phyloP scores from a whole-genome alignment of 108 stramenopile species.

The Skeletonema menzelii region DNA sequence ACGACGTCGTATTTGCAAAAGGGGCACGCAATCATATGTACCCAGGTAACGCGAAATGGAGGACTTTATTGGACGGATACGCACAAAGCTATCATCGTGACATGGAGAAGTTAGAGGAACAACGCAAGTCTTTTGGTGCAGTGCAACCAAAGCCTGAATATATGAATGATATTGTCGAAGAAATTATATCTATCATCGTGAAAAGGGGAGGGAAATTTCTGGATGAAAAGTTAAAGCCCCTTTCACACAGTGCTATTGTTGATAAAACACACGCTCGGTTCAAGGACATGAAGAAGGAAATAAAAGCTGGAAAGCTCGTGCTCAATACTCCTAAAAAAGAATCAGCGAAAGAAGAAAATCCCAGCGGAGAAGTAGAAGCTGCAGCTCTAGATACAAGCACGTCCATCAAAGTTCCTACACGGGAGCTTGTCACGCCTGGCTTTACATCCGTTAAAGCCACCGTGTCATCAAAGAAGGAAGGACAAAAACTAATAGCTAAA shows the following conservation, averaged over 20 bases:
- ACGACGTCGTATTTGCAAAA: neutral
- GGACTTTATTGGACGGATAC: neutral
- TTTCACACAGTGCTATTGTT: neutral
- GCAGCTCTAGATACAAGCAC: neutral
- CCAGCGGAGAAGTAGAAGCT: neutral
- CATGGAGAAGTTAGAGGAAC: neutral
- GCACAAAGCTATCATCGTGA: neutral
- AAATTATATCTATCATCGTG: neutral
- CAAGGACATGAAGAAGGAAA: constrained; percentile 2
- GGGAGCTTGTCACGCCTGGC: neutral
- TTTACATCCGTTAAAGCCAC: neutral
- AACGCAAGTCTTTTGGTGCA: neutral
- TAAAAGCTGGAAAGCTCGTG: neutral
- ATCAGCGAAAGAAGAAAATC: neutral
- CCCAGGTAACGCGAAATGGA: constrained; percentile 2
- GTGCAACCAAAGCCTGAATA: neutral
- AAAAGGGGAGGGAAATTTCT: neutral
- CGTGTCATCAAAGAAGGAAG: neutral
- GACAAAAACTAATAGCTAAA: neutral
- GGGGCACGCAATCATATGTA: neutral
- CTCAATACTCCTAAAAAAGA: neutral
- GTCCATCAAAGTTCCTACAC: neutral
- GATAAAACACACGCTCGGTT: neutral
- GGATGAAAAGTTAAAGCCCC: neutral
- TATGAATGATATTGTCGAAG: neutral